Base-by-base conservation (phyloP, 169 alveolate species). In the Fabrea salina region DNA sequence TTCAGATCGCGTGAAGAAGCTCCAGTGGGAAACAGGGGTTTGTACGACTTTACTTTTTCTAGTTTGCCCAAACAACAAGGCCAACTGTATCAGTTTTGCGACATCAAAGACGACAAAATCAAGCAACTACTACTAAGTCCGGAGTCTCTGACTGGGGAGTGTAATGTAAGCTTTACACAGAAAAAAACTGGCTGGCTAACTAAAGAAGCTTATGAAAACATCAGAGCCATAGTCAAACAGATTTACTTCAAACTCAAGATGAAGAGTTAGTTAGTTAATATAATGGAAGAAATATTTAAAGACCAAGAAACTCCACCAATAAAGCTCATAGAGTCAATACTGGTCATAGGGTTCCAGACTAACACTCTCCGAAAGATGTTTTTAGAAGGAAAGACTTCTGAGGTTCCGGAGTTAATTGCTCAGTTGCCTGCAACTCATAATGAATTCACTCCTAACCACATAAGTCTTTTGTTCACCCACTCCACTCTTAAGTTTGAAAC, bases 181-280 rank as follows among this genome's bases (percentile, higher is more conserved):
- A 61, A 61, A 61, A 61, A 37, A 61, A 61, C 74, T 11, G 74
- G 74, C 0, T 61, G 74, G 74, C 54, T 61, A 8, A 61, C 74
- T 1, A 61, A 61, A 61, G 39, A 61, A 30, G 74, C 74, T 22
- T 61, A n/a, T 61, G 41, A 33, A 37, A 51, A 61, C 11, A 61
- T 61, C 11, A 13, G 74, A 13, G 49, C 32, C 22, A 30, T n/a
- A 2, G 11, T 61, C 22, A 61, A 61, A 37, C 11, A 27, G 8
- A 61, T 61, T 22, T 61, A 61, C 25, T 16, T 32, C 8, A 61
- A 32, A 37, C 74, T 61, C 13, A 61, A 61, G n/a, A n/a, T n/a
- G n/a, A n/a, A n/a, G n/a, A n/a, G n/a, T n/a, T n/a, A n/a, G n/a
- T 51, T 0, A 32, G 11, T 33, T n/a, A 37, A 16, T 11, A 61